Conservation (phyloP, 2,329 filamentous ascomycete genomes). For the Cytospora piceicola region DNA sequence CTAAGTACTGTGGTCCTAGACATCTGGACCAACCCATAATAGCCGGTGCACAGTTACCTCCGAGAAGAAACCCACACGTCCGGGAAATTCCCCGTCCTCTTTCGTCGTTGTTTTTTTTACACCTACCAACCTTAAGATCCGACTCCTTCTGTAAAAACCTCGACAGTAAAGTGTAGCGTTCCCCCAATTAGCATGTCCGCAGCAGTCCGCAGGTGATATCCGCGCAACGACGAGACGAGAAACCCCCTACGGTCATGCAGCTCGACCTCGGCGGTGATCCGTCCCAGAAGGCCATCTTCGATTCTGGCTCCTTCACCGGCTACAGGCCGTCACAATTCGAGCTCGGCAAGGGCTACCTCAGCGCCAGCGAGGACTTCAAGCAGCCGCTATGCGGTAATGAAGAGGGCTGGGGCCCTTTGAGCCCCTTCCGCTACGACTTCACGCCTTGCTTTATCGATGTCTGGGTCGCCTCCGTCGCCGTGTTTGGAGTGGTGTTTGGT, state of each 20-base stretch:
- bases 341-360: conserved; percentile 65
- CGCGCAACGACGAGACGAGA: conserved; percentile 16
- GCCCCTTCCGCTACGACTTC: conserved; percentile 85
- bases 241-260: conserved; percentile 25
- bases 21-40: not conserved
- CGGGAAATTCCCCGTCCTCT: not conserved
- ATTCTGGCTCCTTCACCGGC: conserved; percentile 66
- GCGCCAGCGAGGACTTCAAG: conserved; percentile 49
- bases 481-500: conserved; percentile 79
- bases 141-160: not conserved
- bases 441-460: conserved; percentile 97
- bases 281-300: conserved; percentile 38
- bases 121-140: not conserved
- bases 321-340: conserved; percentile 51
- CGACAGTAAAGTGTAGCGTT: conserved; percentile 2
- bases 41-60: conserved; percentile 13
- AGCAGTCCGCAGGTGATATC: conserved; percentile 15
- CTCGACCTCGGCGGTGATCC: conserved; percentile 27
- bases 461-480: conserved; percentile 77
- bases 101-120: not conserved
- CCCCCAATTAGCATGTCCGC: conserved; percentile 19
- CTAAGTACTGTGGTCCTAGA: not conserved
- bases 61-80: conserved; percentile 15
- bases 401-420: conserved; percentile 96
- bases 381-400: conserved; percentile 85